Conservation (phyloP, 2,329 filamentous ascomycete species). For the Onygena corvina region DNA sequence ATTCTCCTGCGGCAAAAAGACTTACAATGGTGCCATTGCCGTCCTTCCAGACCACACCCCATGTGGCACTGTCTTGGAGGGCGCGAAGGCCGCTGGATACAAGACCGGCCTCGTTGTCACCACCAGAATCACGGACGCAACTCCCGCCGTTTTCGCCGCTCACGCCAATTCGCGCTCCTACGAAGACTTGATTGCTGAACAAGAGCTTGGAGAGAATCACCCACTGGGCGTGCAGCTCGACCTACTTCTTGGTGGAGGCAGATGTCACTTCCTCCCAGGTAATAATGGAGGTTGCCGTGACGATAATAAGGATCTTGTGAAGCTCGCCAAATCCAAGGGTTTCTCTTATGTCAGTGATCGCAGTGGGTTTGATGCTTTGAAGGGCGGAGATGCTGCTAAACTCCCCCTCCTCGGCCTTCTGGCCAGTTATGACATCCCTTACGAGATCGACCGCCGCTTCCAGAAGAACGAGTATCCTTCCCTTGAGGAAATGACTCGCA, state of each 20-base stretch:
- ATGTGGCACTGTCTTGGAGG: conserved; percentile 86
- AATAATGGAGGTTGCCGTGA: conserved; percentile 65
- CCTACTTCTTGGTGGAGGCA: conserved; percentile 80
- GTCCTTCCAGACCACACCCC: conserved; percentile 73
- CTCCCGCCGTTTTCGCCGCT: conserved; percentile 84
- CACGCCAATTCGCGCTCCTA: conserved; percentile 70
- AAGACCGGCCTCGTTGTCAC: conserved; percentile 90
- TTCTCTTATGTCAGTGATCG: conserved; percentile 69
- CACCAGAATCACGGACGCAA: conserved; percentile 88
- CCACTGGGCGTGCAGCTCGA: conserved; percentile 80
- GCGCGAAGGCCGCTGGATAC: conserved; percentile 83
- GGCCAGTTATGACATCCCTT: conserved; percentile 71
- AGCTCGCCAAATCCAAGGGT: conserved; percentile 61
- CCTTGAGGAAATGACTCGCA: conserved; percentile 81
- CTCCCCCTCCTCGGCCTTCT: conserved; percentile 80
- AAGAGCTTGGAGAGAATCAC: conserved; percentile 74
- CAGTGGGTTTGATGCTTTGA: conserved; percentile 61
- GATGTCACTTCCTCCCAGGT: conserved; percentile 87
- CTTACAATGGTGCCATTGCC: conserved; percentile 92
- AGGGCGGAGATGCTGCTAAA: conserved; percentile 53
- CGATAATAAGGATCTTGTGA: conserved; percentile 65
- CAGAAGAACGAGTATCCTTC: conserved; percentile 74
- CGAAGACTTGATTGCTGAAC: conserved; percentile 82
- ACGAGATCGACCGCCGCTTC: conserved; percentile 77
- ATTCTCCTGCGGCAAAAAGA: conserved; percentile 86